Base-by-base conservation (phyloP, 176 grass and related monocot species). In the Oryza officinalis region DNA sequence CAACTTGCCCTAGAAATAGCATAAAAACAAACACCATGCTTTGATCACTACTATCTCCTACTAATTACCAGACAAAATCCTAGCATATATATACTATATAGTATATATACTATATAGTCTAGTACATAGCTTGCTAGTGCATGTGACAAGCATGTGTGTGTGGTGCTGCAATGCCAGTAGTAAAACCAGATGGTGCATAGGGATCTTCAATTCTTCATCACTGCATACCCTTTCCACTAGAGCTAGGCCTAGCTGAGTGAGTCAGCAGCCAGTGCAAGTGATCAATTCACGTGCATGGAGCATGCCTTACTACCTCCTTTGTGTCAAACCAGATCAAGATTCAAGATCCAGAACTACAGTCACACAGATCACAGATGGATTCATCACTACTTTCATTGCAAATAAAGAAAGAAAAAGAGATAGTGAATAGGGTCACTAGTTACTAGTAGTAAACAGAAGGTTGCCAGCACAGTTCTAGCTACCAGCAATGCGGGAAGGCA, bases 91-190 rank as follows among this genome's bases (percentile, higher is more conserved):
- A 38, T 38, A 38, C 37, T 38, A 38, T 38, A 38, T 9, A 8
- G 33, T 30, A 30, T 50, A 50, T 3, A 32, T 32, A 32, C 32
- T 4, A 32, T 32, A 32, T 32, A 32, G 2, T 30, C 33, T 40
- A 65, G 72, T 69, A 40, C 63, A 76, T 69, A 71, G 13, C 64
- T 33, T 79, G 10, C 47, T 33, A 66, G 3, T 14, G 63, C 88
- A 90, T 79, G 88, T 90, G 84, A 83, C 37, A 78, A 2, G 69
- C 88, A 90, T 74, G 88, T 90, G 57, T 60, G 84, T 47, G 83
- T 46, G 71, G 81, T 67, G 71, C 45, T 45, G 77, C 32, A 23
- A 65, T 33, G 23, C 33, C 64, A 68, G 71, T 37, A 60, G 78
- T 76, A 78, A 89, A 60, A 67, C 70, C 71, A 35, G 72, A 77